Percentiles rank a stretch among this genome's conserved stretches.
These are phyloP conservation scores for Lecanoromycetidae sp. DNA, from an alignment of 2,329 filamentous ascomycete species.

Conservation along the genomic window DNA sequence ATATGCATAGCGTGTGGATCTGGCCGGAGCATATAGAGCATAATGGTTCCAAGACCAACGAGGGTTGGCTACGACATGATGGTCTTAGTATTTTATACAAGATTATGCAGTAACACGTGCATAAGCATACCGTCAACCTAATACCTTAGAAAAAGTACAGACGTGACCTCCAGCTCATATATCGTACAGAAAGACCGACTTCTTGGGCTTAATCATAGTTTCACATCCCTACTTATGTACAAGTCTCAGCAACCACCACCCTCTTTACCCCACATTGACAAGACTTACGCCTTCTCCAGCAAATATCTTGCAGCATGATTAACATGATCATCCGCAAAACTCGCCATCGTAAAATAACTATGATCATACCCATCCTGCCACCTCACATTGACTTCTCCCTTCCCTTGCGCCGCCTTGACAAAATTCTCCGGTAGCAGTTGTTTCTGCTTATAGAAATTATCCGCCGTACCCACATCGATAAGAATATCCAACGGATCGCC, in stretches of 20 bases:
- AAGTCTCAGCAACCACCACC: neutral
- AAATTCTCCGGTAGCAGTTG: slow-evolving; percentile 94
- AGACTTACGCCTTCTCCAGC: slow-evolving; percentile 8
- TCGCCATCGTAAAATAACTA: slow-evolving; percentile 92
- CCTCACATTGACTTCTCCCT: slow-evolving; percentile 61
- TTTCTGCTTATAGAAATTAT: slow-evolving; percentile 91
- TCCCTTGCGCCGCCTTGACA: slow-evolving; percentile 63
- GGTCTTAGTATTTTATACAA: too few relatives aligned
- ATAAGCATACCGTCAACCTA: too few relatives aligned
- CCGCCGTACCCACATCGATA: slow-evolving; percentile 88
- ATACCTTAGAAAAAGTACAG: too few relatives aligned
- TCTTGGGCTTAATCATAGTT: too few relatives aligned
- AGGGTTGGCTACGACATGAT: too few relatives aligned
- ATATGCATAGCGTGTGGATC: too few relatives aligned
- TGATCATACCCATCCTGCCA: slow-evolving; percentile 92
- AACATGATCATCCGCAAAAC: slow-evolving; percentile 81
- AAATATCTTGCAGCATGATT: slow-evolving; percentile 83
- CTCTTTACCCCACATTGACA: neutral
- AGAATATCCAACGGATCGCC: slow-evolving; percentile 57
- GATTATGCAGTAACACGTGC: too few relatives aligned
- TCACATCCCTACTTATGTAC: neutral
- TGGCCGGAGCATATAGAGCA: too few relatives aligned
- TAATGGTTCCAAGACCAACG: too few relatives aligned
- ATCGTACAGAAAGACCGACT: too few relatives aligned
- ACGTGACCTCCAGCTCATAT: too few relatives aligned